Evolutionary conservation across 129 eudicot species (phyloP).

Genomic region (Artemisia annua): DNA sequence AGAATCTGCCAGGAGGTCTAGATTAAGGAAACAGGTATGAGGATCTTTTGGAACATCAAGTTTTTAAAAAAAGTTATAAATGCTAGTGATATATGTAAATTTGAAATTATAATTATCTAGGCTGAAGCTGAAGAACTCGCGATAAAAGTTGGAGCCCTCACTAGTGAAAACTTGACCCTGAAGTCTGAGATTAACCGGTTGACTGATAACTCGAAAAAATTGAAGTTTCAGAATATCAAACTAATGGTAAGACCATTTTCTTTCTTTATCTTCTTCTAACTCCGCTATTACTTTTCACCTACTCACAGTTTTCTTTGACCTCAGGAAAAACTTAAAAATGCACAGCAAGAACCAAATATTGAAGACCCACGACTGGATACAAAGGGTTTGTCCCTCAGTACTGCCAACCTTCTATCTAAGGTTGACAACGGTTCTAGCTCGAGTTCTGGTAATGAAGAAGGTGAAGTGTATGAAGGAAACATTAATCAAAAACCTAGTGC

Average conservation of each 20-base stretch:
- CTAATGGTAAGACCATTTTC: slow-evolving; percentile 47
- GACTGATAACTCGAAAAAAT: slow-evolving; percentile 62
- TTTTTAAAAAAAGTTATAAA: no score
- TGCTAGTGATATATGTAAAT: no score
- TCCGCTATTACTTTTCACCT: not conserved
- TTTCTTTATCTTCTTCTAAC: not conserved
- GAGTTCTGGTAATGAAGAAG: slow-evolving; percentile 37
- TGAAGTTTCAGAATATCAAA: slow-evolving; percentile 64
- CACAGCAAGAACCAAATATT: slow-evolving; percentile 31
- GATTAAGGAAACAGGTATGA: slow-evolving; percentile 88
- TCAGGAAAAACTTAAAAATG: slow-evolving; percentile 60
- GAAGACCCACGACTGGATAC: slow-evolving; percentile 39
- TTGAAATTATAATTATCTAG: slow-evolving; percentile 32
- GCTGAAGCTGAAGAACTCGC: slow-evolving; percentile 95
- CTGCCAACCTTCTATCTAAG: slow-evolving; percentile 79
- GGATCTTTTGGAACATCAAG: not conserved
- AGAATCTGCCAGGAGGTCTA: slow-evolving; percentile 96
- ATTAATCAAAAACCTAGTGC: slow-evolving; percentile 57
- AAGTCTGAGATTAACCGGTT: slow-evolving; percentile 67
- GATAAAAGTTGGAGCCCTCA: slow-evolving; percentile 62
- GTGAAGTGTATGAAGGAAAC: slow-evolving; percentile 50
- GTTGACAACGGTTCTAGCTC: slow-evolving; percentile 60
- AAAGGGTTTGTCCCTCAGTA: slow-evolving; percentile 50
- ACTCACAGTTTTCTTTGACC: slow-evolving; percentile 6
- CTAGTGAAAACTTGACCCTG: slow-evolving; percentile 63